These are phyloP conservation scores for Prunus yedoensis DNA, from an alignment of 331 rosid genomes.

Conservation along the genomic window DNA sequence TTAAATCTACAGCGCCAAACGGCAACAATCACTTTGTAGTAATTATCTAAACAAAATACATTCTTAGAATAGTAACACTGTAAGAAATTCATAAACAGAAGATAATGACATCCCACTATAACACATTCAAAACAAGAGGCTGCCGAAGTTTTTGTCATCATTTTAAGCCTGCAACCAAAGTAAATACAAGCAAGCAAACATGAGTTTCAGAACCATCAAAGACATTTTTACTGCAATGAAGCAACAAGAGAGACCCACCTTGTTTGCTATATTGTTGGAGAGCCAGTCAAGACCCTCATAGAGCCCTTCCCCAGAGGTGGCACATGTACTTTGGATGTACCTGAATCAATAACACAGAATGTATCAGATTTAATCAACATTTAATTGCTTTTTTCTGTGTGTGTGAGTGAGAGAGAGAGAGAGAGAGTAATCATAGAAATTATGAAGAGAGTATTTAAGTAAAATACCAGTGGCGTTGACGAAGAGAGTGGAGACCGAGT, in stretches of 20 bases:
- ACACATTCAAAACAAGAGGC: constrained; percentile 20
- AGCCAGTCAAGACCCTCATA: constrained; percentile 67
- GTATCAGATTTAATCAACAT: not conserved
- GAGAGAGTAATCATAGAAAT: not conserved
- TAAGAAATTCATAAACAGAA: constrained; percentile 28
- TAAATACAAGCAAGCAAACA: not conserved
- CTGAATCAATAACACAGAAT: constrained; percentile 9
- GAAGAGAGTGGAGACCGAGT: constrained; percentile 63
- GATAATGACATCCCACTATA: constrained; percentile 29
- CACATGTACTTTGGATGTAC: constrained; percentile 67
- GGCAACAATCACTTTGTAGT: constrained; percentile 27
- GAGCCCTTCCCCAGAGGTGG: constrained; percentile 65
- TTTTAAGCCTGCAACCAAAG: constrained; percentile 41
- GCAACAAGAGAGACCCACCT: constrained; percentile 15
- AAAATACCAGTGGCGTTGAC: constrained; percentile 63
- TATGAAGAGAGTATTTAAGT: not conserved
- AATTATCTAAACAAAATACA: constrained; percentile 27
- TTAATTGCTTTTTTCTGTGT: not conserved
- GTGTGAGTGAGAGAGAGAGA: too few species aligned
- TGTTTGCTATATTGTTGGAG: constrained; percentile 58
- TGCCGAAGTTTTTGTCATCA: constrained; percentile 7
- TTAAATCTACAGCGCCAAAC: constrained; percentile 40
- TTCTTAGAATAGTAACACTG: constrained; percentile 15
- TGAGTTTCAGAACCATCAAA: not conserved
- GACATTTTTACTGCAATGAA: not conserved